phyloP scores from a whole-genome alignment of 169 alveolate species.

The Cryptosporidium baileyi region DNA sequence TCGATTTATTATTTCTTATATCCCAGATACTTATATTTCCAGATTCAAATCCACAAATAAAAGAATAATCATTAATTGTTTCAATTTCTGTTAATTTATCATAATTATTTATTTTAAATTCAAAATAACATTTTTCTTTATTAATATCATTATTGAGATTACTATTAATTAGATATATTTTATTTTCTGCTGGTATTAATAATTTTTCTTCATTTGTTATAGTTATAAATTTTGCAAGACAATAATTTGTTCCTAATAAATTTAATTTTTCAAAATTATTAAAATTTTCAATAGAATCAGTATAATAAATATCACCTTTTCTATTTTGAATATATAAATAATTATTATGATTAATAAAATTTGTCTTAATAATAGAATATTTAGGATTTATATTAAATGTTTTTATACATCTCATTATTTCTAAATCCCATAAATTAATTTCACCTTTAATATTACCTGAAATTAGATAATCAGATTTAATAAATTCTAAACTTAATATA shows the following conservation, averaged over 20 bases:
- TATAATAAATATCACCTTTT: neutral
- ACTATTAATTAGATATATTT: no score
- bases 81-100: conserved; percentile 16
- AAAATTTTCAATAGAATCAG: neutral
- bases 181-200: no score
- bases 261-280: no score
- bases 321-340: conserved; percentile 4
- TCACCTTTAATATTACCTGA: conserved; percentile 9
- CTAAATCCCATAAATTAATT: conserved; percentile 16
- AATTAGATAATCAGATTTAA: neutral
- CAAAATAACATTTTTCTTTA: no score
- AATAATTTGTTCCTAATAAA: no score
- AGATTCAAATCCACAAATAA: conserved; percentile 24
- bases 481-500: conserved; percentile 6
- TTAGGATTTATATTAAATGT: neutral
- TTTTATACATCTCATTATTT: neutral
- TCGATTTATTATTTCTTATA: neutral
- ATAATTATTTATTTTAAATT: no score
- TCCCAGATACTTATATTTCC: conserved; percentile 35
- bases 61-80: neutral
- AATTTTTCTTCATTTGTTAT: no score
- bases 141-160: no score
- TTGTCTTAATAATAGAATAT: neutral
- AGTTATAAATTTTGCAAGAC: no score
- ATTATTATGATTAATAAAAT: neutral